A percentile compares a stretch with the other conserved stretches of the same genome.
These are phyloP conservation scores for Capsella rubella DNA, from an alignment of 441 rosid species.

Conservation along the genomic window DNA sequence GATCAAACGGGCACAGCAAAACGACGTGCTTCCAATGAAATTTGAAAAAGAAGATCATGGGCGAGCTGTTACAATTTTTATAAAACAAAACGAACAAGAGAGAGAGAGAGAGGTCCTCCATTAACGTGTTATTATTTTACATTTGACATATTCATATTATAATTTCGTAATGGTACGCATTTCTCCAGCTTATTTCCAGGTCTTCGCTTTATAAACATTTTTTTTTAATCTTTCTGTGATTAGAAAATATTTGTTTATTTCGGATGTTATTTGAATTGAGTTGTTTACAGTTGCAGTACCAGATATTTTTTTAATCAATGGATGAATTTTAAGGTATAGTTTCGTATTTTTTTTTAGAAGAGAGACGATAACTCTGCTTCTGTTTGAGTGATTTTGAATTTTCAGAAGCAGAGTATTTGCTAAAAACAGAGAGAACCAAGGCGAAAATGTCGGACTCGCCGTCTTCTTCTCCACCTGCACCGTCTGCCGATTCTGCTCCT, in stretches of 20 bases:
- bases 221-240: neutral
- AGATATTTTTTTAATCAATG: neutral
- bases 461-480: conserved; percentile 45
- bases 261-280: conserved; percentile 11
- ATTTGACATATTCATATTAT: conserved; percentile 32
- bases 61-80: conserved; percentile 11
- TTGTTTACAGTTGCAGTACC: conserved; percentile 22
- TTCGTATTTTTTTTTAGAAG: neutral
- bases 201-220: neutral
- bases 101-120: conserved; percentile 21
- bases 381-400: neutral
- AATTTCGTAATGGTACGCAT: conserved; percentile 19
- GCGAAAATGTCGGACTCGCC: conserved; percentile 51
- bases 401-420: neutral
- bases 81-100: conserved; percentile 2
- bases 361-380: conserved; percentile 12
- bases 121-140: neutral
- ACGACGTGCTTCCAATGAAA: conserved; percentile 48
- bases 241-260: neutral
- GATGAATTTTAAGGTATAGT: neutral
- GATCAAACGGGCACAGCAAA: conserved; percentile 38
- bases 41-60: conserved; percentile 16
- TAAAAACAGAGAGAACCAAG: neutral
- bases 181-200: conserved; percentile 22
- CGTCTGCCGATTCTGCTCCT: conserved; percentile 28